Percentiles rank a stretch among this genome's conserved stretches.
Conservation (phyloP, 176 grass and related monocot species). For the Raddia distichophylla region DNA sequence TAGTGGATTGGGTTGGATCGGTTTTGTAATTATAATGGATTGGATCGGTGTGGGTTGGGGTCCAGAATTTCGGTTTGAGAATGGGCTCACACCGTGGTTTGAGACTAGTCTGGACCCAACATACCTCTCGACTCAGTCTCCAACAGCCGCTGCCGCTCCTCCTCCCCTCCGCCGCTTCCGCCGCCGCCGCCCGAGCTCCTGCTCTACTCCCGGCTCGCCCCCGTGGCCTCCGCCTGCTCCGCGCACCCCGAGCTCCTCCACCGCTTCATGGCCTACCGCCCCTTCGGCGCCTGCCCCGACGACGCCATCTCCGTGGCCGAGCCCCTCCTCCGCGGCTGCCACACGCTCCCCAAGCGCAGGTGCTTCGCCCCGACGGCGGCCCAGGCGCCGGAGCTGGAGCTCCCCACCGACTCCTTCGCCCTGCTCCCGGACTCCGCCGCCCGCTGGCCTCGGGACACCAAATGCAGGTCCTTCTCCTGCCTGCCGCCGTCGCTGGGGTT, state of each 20-base stretch:
- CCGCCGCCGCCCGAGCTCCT: conserved; percentile 55
- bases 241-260: conserved; percentile 74
- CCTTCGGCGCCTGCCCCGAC: conserved; percentile 66
- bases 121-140: too few relatives aligned
- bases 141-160: too few relatives aligned
- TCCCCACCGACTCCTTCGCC: conserved; percentile 68
- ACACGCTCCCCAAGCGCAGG: conserved; percentile 62
- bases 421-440: conserved; percentile 62
- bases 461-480: conserved; percentile 58
- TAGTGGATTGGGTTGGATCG: too few relatives aligned
- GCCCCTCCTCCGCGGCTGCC: conserved; percentile 87
- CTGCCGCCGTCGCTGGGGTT: conserved; percentile 58
- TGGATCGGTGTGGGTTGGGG: too few relatives aligned
- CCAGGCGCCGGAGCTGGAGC: background rate
- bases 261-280: conserved; percentile 68
- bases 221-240: conserved; percentile 70
- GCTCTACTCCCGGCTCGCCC: conserved; percentile 65
- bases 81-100: too few relatives aligned
- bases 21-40: too few relatives aligned
- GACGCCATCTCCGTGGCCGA: conserved; percentile 61
- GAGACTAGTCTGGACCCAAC: too few relatives aligned
- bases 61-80: too few relatives aligned
- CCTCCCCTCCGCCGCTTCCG: conserved; percentile 44
- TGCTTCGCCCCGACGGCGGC: conserved; percentile 58
- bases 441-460: conserved; percentile 56